These are phyloP conservation scores for carrot (Daucus carota) DNA, from an alignment of 129 eudicot species.

Conservation along the genomic window DH1_v3.0 NC_030387.2:36648501-36649000, in stretches of 20 bases:
- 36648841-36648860: constrained; percentile 87
- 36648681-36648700: constrained; percentile 62
- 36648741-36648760: constrained; percentile 3
- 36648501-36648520: too few relatives aligned
- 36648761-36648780: background rate
- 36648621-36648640: constrained; percentile 73
- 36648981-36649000: background rate
- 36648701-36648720: constrained; percentile 94
- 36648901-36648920: constrained; percentile 95
- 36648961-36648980: background rate
- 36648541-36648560: too few relatives aligned
- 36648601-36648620: constrained; percentile 6
- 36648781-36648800: constrained; percentile 14
- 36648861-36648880: constrained; percentile 76
- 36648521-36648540: too few relatives aligned
- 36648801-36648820: constrained; percentile 46
- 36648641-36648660: constrained; percentile 93
- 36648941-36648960: constrained; percentile 23
- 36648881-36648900: constrained; percentile 96
- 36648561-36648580: too few relatives aligned
- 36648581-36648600: too few relatives aligned
- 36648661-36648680: constrained; percentile 83
- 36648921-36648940: constrained; percentile 87
- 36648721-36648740: constrained; percentile 19
- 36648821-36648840: constrained; percentile 94